Base-by-base conservation (phyloP, 2,329 filamentous ascomycete genomes). In the Penicillium sp. region DNA sequence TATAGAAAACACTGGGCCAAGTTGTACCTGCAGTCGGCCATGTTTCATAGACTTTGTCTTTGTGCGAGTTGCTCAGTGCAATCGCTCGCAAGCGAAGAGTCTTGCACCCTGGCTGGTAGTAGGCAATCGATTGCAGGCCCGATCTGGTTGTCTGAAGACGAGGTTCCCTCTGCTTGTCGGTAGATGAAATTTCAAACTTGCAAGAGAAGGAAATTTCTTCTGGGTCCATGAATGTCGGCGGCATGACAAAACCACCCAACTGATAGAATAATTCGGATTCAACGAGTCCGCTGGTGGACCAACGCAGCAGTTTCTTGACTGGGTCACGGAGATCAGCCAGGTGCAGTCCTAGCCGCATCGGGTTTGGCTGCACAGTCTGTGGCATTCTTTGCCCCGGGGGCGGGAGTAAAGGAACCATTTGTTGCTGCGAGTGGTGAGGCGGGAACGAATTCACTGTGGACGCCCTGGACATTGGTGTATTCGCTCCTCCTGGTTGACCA, bases 1-100 rank as follows among this genome's bases (percentile, higher is more conserved):
- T 79, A 56, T 87, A 90, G 0, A 91, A 78, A 47, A 84, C 82
- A 31, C 82, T 77, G 0, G 91, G 90, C 92, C 91, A 97, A 19
- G 72, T 67, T 5, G 83, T 88, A 29, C 88, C 83, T n/a, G 78
- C 71, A 1, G 80, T 77, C 5, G 82, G 77, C 91, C 91, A 96
- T 1, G 77, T 71, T 7, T 76, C 67, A 34, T 85, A 78, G 3
- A 69, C 59, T 1, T 77, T 58, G 44, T 68, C 70, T 9, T 61
- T 62, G 14, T 63, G 52, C 0, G 70, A 52, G 5, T 63, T 55
- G 4, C 67, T 58, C 54, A 78, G 70, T 53, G 77, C 76, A 63
- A 88, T 83, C 66, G 89, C 88, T 9, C 90, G 87, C 19, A 96
- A 65, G 14, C 91, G 88, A 66, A 87, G 87, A 31, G 85, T 81